Conservation (phyloP, 805 yeast genomes). For the Metschnikowia bowlesiae region DNA sequence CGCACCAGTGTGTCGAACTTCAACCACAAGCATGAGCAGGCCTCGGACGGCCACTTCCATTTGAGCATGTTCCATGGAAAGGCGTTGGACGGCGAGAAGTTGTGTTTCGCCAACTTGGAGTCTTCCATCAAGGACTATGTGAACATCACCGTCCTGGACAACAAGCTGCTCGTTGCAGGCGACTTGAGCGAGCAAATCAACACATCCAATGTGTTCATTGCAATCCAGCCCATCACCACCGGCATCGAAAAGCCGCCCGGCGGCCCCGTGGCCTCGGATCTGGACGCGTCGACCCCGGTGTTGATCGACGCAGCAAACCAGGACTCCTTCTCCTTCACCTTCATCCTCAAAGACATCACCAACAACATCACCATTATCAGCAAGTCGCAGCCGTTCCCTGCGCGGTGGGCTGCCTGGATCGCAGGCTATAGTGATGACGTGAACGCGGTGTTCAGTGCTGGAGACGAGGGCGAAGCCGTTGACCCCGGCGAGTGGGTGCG, state of each 20-base stretch:
- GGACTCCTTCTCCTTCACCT: conserved; percentile 67
- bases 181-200: conserved; percentile 20
- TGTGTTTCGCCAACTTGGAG: conserved; percentile 83
- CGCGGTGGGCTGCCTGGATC: conserved; percentile 93
- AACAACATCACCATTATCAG: conserved; percentile 71
- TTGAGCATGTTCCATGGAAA: conserved; percentile 76
- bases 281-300: conserved; percentile 18
- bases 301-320: conserved; percentile 45
- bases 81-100: conserved; percentile 77
- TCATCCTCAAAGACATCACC: conserved; percentile 71
- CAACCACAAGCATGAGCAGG: conserved; percentile 29
- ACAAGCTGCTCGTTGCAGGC: conserved; percentile 15
- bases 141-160: conserved; percentile 22
- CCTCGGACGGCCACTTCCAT: conserved; percentile 24
- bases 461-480: conserved; percentile 21
- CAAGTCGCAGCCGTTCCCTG: conserved; percentile 86
- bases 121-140: conserved; percentile 51
- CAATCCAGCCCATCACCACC: conserved; percentile 55
- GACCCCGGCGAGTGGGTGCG: conserved; percentile 43
- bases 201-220: conserved; percentile 61
- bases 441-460: conserved; percentile 18
- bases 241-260: conserved; percentile 8
- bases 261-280: conserved; percentile 8
- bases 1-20: conserved; percentile 54
- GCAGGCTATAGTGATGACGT: conserved; percentile 38